A percentile compares a stretch with the other conserved stretches of the same genome.
These are phyloP conservation scores for Citrus mangshanensis DNA, from an alignment of 345 rosid species.

Conservation along the genomic window DNA sequence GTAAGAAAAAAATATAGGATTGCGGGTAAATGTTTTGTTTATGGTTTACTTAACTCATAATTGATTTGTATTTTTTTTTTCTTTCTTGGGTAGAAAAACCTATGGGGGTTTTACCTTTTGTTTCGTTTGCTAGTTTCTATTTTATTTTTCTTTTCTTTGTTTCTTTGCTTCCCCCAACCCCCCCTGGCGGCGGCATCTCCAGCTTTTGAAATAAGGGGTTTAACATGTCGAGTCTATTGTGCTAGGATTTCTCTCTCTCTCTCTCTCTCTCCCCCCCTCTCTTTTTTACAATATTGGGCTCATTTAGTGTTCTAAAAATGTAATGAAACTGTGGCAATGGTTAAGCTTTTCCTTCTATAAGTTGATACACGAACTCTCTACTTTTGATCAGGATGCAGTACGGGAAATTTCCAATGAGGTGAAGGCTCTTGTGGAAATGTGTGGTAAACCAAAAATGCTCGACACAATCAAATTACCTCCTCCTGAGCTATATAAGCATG, in stretches of 20 bases:
- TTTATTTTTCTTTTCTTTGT: neutral
- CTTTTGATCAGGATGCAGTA: constrained; percentile 72
- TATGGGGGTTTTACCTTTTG: neutral
- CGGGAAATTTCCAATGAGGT: constrained; percentile 69
- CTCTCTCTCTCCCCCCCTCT: no score
- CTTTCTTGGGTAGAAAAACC: neutral
- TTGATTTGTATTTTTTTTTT: neutral
- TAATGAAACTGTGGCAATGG: neutral
- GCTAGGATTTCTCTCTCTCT: neutral
- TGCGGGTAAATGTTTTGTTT: neutral
- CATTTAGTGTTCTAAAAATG: neutral
- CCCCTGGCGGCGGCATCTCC: neutral
- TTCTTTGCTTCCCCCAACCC: neutral
- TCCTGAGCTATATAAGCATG: constrained; percentile 73
- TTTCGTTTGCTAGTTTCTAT: neutral
- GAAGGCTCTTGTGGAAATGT: constrained; percentile 65
- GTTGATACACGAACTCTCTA: neutral
- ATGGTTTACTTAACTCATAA: neutral
- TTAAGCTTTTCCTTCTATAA: constrained; percentile 17
- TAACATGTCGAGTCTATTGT: neutral
- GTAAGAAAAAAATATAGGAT: neutral
- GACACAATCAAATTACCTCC: constrained; percentile 93
- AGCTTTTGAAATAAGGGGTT: neutral
- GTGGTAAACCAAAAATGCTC: constrained; percentile 89
- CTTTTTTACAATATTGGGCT: neutral